Percentiles rank a stretch among this genome's conserved stretches.
phyloP scores from a whole-genome alignment of 2,329 filamentous ascomycete species.

The Curvularia verruculosa region DNA sequence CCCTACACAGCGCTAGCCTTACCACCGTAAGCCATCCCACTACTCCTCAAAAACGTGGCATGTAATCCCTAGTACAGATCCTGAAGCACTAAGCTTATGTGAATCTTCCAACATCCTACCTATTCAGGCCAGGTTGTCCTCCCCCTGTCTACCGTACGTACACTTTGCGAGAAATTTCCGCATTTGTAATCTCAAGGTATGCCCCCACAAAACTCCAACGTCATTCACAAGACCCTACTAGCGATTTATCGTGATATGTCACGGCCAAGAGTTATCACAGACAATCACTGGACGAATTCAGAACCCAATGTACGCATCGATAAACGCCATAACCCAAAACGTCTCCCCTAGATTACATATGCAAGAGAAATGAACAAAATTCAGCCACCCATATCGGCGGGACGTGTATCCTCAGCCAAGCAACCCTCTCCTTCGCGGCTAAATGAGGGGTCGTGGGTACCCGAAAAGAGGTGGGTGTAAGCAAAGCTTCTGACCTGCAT shows the following conservation, averaged over 20 bases:
- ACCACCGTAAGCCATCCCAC: slow-evolving; percentile 10
- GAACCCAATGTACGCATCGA: not conserved
- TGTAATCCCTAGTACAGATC: not conserved
- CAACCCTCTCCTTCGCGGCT: too few relatives aligned
- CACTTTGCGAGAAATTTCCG: not conserved
- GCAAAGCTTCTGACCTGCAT: not conserved
- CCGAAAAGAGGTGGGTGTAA: slow-evolving; percentile 50
- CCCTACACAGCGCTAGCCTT: not conserved
- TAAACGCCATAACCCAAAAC: not conserved
- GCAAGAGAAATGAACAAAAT: slow-evolving; percentile 50
- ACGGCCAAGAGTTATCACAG: not conserved
- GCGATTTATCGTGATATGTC: not conserved
- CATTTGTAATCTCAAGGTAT: not conserved
- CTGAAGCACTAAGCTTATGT: slow-evolving; percentile 50
- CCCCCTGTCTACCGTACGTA: not conserved
- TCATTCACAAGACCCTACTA: not conserved
- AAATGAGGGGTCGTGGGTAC: slow-evolving; percentile 38
- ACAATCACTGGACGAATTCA: not conserved
- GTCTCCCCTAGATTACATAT: not conserved
- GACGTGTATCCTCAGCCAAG: slow-evolving; percentile 51
- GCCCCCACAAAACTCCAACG: not conserved
- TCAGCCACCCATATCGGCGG: slow-evolving; percentile 62
- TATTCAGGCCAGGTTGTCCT: not conserved
- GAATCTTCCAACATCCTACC: not conserved
- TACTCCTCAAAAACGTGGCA: not conserved